A percentile compares a stretch with the other conserved stretches of the same genome.
Conservation (phyloP, 2,329 filamentous ascomycete genomes). For the Xylariaceae sp. region DNA sequence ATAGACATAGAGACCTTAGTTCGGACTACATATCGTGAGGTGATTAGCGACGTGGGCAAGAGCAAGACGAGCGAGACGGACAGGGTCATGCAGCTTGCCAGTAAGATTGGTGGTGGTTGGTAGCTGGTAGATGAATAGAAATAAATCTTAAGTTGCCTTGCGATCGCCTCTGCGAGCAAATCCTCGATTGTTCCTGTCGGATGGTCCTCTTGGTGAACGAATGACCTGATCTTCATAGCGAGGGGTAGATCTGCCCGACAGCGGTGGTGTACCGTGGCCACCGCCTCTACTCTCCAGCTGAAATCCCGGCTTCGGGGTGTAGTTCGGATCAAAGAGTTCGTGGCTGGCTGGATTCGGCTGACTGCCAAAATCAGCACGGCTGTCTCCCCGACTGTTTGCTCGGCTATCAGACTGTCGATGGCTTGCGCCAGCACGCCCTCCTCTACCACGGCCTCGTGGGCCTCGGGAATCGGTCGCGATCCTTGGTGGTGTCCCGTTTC, state of each 20-base stretch:
- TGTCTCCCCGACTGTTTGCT: constrained; percentile 22
- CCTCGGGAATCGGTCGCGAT: constrained; percentile 41
- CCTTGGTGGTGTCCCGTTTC: constrained; percentile 60
- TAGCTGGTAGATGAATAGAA: constrained; percentile 42
- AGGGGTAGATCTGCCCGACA: constrained; percentile 44
- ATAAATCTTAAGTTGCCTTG: constrained; percentile 35
- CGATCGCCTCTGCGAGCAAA: constrained; percentile 66
- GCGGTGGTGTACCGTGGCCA: constrained; percentile 36
- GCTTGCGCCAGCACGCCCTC: constrained; percentile 41
- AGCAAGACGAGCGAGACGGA: constrained; percentile 67
- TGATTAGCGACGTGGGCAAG: constrained; percentile 94
- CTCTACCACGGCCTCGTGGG: constrained; percentile 46
- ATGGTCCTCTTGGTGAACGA: constrained; percentile 68
- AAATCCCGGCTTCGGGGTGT: constrained; percentile 61
- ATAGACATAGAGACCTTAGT: constrained; percentile 70
- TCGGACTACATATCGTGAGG: constrained; percentile 85
- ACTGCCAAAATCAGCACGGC: constrained; percentile 31
- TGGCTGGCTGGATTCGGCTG: constrained; percentile 35
- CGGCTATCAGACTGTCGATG: constrained; percentile 27
- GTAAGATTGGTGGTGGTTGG: constrained; percentile 93
- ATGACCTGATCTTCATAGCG: constrained; percentile 66
- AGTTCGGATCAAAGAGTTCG: constrained; percentile 77
- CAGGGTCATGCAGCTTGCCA: constrained; percentile 81
- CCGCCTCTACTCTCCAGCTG: constrained; percentile 42
- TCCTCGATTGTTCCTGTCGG: constrained; percentile 71